These are phyloP conservation scores for Plasmodium fragile DNA, from an alignment of 169 alveolate species.

Conservation along the genomic window DNA sequence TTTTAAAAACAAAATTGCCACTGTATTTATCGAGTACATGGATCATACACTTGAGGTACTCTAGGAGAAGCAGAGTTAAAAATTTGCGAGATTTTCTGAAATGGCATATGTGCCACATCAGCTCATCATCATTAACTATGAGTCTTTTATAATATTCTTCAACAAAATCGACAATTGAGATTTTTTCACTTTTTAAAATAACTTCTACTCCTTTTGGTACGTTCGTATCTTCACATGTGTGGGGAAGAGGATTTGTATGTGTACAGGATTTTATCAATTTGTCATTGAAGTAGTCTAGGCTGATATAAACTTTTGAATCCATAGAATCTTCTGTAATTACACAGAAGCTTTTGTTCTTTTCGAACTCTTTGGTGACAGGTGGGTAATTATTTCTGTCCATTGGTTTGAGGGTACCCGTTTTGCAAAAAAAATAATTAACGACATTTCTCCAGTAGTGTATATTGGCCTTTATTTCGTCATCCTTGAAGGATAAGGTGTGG, in stretches of 20 bases:
- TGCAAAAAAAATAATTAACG: slow-evolving; percentile 79
- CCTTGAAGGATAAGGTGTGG: slow-evolving; percentile 79
- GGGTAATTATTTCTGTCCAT: slow-evolving; percentile 77
- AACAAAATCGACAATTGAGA: slow-evolving; percentile 80
- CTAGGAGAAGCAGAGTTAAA: slow-evolving; percentile 49
- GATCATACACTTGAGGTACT: slow-evolving; percentile 67
- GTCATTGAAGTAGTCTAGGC: slow-evolving; percentile 81
- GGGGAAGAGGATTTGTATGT: slow-evolving; percentile 83
- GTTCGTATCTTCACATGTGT: slow-evolving; percentile 78
- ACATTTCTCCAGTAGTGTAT: slow-evolving; percentile 81
- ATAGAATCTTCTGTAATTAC: slow-evolving; percentile 80
- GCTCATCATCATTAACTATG: slow-evolving; percentile 78
- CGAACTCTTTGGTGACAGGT: slow-evolving; percentile 65
- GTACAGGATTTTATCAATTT: slow-evolving; percentile 81
- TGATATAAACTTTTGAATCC: slow-evolving; percentile 76
- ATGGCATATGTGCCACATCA: slow-evolving; percentile 61
- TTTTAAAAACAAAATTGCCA: slow-evolving; percentile 68
- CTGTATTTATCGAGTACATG: slow-evolving; percentile 23
- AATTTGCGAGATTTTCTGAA: slow-evolving; percentile 46
- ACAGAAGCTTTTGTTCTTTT: slow-evolving; percentile 79
- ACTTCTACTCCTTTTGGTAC: slow-evolving; percentile 77
- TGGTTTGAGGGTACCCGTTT: slow-evolving; percentile 79
- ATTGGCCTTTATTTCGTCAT: slow-evolving; percentile 78
- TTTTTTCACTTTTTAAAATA: slow-evolving; percentile 74
- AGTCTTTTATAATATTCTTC: slow-evolving; percentile 81